A percentile compares a stretch with the other conserved stretches of the same genome.
Evolutionary conservation across 768 basidiomycete genomes (phyloP).

Genomic region (Phanerochaete sordida): DNA sequence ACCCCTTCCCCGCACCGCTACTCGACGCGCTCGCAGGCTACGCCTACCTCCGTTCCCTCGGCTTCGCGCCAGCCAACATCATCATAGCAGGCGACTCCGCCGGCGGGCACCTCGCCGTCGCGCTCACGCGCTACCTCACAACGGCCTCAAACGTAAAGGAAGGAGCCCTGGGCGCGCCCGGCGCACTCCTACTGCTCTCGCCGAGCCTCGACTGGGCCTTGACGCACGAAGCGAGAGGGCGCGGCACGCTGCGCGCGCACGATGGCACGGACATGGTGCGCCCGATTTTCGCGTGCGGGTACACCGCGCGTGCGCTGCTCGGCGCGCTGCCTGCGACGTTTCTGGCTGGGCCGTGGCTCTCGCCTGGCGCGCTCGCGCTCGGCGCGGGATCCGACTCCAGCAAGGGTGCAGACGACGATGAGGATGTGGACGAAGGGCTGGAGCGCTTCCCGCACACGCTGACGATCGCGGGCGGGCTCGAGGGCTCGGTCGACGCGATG

Average conservation of each 20-base stretch:
- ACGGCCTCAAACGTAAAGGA: slow-evolving; percentile 36
- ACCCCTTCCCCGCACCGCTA: slow-evolving; percentile 72
- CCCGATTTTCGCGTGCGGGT: slow-evolving; percentile 17
- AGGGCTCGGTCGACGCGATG: slow-evolving; percentile 54
- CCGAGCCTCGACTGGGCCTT: slow-evolving; percentile 51
- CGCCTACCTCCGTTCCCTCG: slow-evolving; percentile 57
- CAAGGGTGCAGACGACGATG: no score
- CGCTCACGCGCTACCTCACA: slow-evolving; percentile 50
- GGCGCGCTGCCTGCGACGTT: slow-evolving; percentile 45
- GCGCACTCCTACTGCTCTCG: slow-evolving; percentile 44
- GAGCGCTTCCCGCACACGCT: slow-evolving; percentile 59
- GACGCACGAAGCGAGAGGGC: slow-evolving; percentile 21
- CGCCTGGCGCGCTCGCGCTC: slow-evolving; percentile 55
- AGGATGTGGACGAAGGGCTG: no score
- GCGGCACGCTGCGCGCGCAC: slow-evolving; percentile 20
- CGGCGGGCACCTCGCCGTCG: slow-evolving; percentile 64
- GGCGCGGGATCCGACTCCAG: no score
- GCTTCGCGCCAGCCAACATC: slow-evolving; percentile 57
- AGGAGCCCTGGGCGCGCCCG: slow-evolving; percentile 34
- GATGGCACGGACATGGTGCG: slow-evolving; percentile 25
- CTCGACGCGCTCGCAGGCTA: slow-evolving; percentile 72
- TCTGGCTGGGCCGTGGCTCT: slow-evolving; percentile 49
- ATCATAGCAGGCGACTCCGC: slow-evolving; percentile 74
- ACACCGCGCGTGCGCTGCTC: slow-evolving; percentile 39
- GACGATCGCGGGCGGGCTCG: slow-evolving; percentile 54